Percentiles rank a stretch among this genome's conserved stretches.
Evolutionary conservation across 1,284 basidiomycete genomes (phyloP).

Genomic region (Sporisorium sorghi): DNA sequence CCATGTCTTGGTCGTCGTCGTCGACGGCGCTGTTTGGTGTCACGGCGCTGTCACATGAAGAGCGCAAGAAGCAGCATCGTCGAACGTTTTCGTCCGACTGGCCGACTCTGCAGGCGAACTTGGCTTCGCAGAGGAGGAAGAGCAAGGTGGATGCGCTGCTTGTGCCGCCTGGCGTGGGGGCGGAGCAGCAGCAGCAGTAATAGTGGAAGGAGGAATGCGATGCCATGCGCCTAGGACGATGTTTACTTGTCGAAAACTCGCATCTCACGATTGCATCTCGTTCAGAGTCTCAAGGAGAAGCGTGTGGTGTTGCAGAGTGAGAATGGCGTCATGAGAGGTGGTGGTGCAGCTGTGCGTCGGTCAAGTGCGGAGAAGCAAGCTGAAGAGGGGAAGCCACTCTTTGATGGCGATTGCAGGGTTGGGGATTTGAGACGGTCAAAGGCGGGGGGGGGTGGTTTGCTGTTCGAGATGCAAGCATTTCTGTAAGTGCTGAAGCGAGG

Average conservation of each 20-base stretch:
- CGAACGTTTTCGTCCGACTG: slow-evolving; percentile 53
- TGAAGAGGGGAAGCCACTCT: not conserved
- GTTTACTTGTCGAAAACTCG: too few relatives aligned
- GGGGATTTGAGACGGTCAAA: too few relatives aligned
- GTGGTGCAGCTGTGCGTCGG: not conserved
- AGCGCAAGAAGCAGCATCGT: slow-evolving; percentile 53
- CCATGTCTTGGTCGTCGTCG: slow-evolving; percentile 30
- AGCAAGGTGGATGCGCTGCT: slow-evolving; percentile 24
- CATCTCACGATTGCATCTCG: too few relatives aligned
- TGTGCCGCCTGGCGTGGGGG: not conserved
- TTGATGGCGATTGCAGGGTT: too few relatives aligned
- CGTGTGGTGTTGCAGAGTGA: not conserved
- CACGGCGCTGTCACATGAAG: slow-evolving; percentile 36
- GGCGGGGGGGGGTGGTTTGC: too few relatives aligned
- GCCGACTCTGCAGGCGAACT: slow-evolving; percentile 41
- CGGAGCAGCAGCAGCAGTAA: not conserved
- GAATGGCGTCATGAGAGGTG: not conserved
- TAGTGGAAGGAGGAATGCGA: not conserved
- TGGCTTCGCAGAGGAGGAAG: slow-evolving; percentile 26
- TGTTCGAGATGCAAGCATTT: too few relatives aligned
- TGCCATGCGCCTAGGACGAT: not conserved
- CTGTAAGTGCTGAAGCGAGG: not conserved
- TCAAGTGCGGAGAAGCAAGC: not conserved
- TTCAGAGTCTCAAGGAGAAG: not conserved
- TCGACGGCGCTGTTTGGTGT: slow-evolving; percentile 45